Evolutionary conservation across 352 stramenopile species (phyloP).

Genomic region (Phytopythium kandeliae): DNA sequence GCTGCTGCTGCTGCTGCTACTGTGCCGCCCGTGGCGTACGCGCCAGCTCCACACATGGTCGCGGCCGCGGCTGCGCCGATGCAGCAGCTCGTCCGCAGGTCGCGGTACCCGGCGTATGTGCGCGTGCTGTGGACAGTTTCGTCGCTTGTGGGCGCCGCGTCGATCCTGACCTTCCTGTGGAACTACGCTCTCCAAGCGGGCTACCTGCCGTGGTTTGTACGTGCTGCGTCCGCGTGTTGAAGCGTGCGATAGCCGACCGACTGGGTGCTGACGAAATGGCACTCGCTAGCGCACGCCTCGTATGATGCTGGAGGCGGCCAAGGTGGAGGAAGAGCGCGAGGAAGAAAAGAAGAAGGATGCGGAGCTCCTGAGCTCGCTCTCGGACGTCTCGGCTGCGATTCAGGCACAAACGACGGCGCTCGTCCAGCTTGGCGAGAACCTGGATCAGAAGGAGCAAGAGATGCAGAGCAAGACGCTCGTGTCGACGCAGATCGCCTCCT

Average conservation of each 20-base stretch:
- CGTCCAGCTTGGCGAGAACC: conserved; percentile 37
- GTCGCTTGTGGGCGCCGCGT: conserved; percentile 61
- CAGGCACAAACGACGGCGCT: conserved; percentile 59
- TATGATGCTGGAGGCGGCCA: conserved; percentile 31
- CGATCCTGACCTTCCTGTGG: conserved; percentile 69
- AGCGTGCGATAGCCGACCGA: neutral
- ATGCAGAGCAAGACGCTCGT: conserved; percentile 35
- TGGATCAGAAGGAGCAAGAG: conserved; percentile 57
- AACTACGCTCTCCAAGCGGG: conserved; percentile 66
- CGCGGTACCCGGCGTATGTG: conserved; percentile 48
- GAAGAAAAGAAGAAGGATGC: conserved; percentile 47
- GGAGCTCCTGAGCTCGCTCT: conserved; percentile 31
- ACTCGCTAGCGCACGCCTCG: conserved; percentile 22
- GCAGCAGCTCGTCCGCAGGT: conserved; percentile 32
- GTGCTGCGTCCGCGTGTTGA: conserved; percentile 6
- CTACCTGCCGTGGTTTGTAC: conserved; percentile 63
- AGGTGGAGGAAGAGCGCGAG: conserved; percentile 48
- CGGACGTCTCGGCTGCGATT: conserved; percentile 50
- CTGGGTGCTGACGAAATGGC: neutral
- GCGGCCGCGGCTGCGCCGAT: conserved; percentile 35
- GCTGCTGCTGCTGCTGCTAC: neutral
- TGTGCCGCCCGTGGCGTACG: conserved; percentile 11
- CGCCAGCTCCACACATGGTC: conserved; percentile 34
- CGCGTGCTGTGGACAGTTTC: conserved; percentile 65
- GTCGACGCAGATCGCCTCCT: conserved; percentile 34